Percentiles rank a stretch among this genome's conserved stretches.
Evolutionary conservation across 2,329 filamentous ascomycete genomes (phyloP).

Genomic region (Fusarium xyrophilum): DNA sequence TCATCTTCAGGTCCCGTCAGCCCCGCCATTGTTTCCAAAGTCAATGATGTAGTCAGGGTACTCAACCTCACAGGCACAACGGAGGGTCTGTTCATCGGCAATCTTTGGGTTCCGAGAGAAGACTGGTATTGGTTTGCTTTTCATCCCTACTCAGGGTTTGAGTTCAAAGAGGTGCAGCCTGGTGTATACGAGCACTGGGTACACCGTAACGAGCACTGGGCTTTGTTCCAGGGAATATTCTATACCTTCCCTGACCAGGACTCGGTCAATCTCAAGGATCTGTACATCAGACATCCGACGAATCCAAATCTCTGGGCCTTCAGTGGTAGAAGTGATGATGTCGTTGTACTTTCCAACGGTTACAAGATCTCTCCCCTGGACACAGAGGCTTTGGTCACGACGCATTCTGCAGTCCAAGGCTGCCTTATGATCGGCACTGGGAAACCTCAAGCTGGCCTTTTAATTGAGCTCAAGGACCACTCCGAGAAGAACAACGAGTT

Average conservation of each 20-base stretch:
- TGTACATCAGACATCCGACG: conserved; percentile 40
- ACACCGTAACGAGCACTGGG: conserved; percentile 41
- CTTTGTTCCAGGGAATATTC: conserved; percentile 38
- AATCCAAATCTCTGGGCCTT: conserved; percentile 44
- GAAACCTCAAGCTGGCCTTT: not conserved
- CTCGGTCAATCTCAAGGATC: conserved; percentile 43
- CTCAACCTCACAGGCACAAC: conserved; percentile 47
- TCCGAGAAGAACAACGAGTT: not conserved
- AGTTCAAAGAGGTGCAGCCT: conserved; percentile 44
- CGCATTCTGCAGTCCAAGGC: conserved; percentile 38
- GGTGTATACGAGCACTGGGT: conserved; percentile 46
- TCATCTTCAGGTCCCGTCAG: conserved; percentile 38
- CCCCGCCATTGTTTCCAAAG: conserved; percentile 38
- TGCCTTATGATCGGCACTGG: not conserved
- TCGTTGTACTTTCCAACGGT: conserved; percentile 44
- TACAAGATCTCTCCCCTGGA: conserved; percentile 45
- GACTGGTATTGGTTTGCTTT: conserved; percentile 47
- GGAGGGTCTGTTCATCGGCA: conserved; percentile 47
- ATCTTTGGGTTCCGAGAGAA: conserved; percentile 37
- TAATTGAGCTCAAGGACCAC: not conserved
- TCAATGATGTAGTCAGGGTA: conserved; percentile 44
- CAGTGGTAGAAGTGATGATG: conserved; percentile 43
- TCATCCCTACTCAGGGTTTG: conserved; percentile 46
- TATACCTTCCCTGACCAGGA: conserved; percentile 43
- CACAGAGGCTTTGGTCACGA: conserved; percentile 40